These are phyloP conservation scores for Eremothecium coryli DNA, from an alignment of 1,139 yeast genomes.

Conservation along the genomic window DNA sequence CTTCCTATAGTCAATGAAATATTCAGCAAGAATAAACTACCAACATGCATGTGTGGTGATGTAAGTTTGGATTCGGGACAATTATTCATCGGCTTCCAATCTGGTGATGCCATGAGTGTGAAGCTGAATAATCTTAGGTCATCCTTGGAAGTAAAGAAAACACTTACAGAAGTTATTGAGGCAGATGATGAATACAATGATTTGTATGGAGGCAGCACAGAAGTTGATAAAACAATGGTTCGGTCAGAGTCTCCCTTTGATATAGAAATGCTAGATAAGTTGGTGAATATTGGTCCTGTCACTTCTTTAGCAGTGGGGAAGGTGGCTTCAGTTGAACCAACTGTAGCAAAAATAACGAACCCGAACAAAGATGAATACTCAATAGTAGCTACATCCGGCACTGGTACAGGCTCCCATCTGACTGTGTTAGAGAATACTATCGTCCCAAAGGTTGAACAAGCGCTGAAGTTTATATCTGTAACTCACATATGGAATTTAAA, in stretches of 20 bases:
- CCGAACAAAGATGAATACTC: slow-evolving; percentile 61
- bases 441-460: slow-evolving; percentile 56
- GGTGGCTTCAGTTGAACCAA: slow-evolving; percentile 44
- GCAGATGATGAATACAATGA: slow-evolving; percentile 27
- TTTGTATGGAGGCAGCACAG: slow-evolving; percentile 29
- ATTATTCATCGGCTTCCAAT: slow-evolving; percentile 26
- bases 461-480: slow-evolving; percentile 66
- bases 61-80: slow-evolving; percentile 14
- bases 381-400: slow-evolving; percentile 64
- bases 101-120: slow-evolving; percentile 27
- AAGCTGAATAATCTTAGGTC: slow-evolving; percentile 26
- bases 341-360: slow-evolving; percentile 52
- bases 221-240: slow-evolving; percentile 28
- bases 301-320: slow-evolving; percentile 61
- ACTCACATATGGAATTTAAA: slow-evolving; percentile 65
- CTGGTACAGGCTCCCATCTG: slow-evolving; percentile 45
- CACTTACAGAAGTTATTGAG: slow-evolving; percentile 9
- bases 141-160: slow-evolving; percentile 21
- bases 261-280: slow-evolving; percentile 43
- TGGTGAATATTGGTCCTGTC: slow-evolving; percentile 68
- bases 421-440: slow-evolving; percentile 56
- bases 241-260: slow-evolving; percentile 29
- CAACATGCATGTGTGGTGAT: slow-evolving; percentile 23
- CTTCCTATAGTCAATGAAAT: slow-evolving; percentile 28
- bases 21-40: slow-evolving; percentile 20